A percentile compares a stretch with the other conserved stretches of the same genome.
Conservation (phyloP, 345 rosid species). For the Brassica incana region DNA sequence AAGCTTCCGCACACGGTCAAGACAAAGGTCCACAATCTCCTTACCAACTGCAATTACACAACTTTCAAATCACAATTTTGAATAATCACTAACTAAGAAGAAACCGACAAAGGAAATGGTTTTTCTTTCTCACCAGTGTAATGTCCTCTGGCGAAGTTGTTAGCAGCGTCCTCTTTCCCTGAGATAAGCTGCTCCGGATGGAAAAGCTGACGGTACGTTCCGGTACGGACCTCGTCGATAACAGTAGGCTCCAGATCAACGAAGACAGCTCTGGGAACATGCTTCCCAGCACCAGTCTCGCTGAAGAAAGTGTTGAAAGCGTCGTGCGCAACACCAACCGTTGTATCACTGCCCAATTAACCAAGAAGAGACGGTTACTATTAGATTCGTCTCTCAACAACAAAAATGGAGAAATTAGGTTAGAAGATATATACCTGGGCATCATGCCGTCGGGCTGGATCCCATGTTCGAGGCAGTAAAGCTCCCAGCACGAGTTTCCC, state of each 20-base stretch:
- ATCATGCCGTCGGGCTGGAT: slow-evolving; percentile 66
- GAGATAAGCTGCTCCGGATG: slow-evolving; percentile 75
- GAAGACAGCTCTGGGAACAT: slow-evolving; percentile 35
- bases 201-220: slow-evolving; percentile 61
- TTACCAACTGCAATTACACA: slow-evolving; percentile 52
- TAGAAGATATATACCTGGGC: slow-evolving; percentile 46
- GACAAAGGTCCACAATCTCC: slow-evolving; percentile 65
- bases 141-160: slow-evolving; percentile 72
- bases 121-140: slow-evolving; percentile 47
- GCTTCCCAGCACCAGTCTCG: slow-evolving; percentile 39
- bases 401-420: not conserved
- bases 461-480: slow-evolving; percentile 53
- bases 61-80: not conserved
- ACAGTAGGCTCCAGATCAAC: slow-evolving; percentile 41
- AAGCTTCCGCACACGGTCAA: slow-evolving; percentile 60
- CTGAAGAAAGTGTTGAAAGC: slow-evolving; percentile 39
- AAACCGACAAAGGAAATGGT: not conserved
- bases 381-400: slow-evolving; percentile 19
- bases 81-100: not conserved
- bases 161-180: slow-evolving; percentile 74
- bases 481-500: slow-evolving; percentile 64
- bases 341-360: slow-evolving; percentile 21
- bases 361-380: not conserved
- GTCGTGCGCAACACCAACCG: slow-evolving; percentile 18
- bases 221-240: slow-evolving; percentile 36